These are phyloP conservation scores for Teratosphaeria gauchensis DNA, from an alignment of 2,329 filamentous ascomycete genomes.

Conservation along the genomic window DNA sequence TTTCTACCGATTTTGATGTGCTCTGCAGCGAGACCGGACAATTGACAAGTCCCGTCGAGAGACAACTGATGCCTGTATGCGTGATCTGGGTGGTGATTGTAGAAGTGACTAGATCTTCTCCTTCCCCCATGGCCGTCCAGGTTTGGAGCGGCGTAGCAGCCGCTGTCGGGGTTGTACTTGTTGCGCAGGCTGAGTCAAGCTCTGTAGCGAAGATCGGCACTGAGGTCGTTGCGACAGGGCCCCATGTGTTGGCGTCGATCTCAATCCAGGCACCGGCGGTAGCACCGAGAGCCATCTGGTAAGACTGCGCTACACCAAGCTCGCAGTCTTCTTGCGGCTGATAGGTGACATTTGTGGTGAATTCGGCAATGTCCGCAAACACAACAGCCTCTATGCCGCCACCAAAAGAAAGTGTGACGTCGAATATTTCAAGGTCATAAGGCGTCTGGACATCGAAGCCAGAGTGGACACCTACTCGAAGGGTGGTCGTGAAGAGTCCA, in stretches of 20 bases:
- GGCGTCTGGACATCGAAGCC: slow-evolving; percentile 20
- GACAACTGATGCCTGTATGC: slow-evolving; percentile 39
- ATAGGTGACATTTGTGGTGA: slow-evolving; percentile 43
- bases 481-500: slow-evolving; percentile 38
- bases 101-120: slow-evolving; percentile 30
- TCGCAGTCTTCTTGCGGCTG: slow-evolving; percentile 32
- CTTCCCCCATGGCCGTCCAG: slow-evolving; percentile 10
- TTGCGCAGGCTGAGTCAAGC: slow-evolving; percentile 35
- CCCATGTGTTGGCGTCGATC: slow-evolving; percentile 39
- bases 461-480: slow-evolving; percentile 40
- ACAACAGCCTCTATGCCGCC: slow-evolving; percentile 41
- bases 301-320: slow-evolving; percentile 40
- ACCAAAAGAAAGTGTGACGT: slow-evolving; percentile 18
- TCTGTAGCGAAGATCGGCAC: slow-evolving; percentile 47
- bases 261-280: slow-evolving; percentile 44
- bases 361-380: slow-evolving; percentile 46
- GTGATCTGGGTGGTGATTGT: slow-evolving; percentile 25
- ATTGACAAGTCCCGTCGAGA: slow-evolving; percentile 33
- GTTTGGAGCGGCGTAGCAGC: neutral
- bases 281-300: slow-evolving; percentile 44
- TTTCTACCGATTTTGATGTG: slow-evolving; percentile 30
- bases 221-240: slow-evolving; percentile 37
- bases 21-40: slow-evolving; percentile 44
- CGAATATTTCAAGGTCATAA: slow-evolving; percentile 1
- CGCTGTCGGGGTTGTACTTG: slow-evolving; percentile 15